Conservation (phyloP, 73 alveolate species). For the Paramecium bursaria region DNA sequence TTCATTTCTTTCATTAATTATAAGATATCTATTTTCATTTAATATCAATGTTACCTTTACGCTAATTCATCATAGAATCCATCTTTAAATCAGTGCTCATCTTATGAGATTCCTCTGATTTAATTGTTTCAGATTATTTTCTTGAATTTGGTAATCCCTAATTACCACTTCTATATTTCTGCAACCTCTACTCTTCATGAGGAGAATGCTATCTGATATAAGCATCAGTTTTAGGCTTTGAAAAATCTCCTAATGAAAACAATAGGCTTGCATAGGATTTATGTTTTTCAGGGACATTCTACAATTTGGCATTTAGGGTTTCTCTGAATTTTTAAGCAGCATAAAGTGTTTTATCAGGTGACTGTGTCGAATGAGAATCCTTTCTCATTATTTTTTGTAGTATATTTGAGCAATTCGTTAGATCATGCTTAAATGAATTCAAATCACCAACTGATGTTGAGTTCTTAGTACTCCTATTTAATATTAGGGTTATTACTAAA, state of each 20-base stretch:
- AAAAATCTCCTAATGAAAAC: slow-evolving; percentile 49
- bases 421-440: slow-evolving; percentile 24
- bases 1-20: slow-evolving; percentile 50
- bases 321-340: slow-evolving; percentile 46
- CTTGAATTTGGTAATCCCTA: slow-evolving; percentile 22
- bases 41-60: slow-evolving; percentile 43
- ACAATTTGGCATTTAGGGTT: slow-evolving; percentile 11
- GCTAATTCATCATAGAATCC: background rate
- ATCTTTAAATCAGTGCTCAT: slow-evolving; percentile 21
- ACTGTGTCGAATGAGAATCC: slow-evolving; percentile 46
- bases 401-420: slow-evolving; percentile 53
- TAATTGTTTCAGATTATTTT: slow-evolving; percentile 47
- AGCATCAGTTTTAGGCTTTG: slow-evolving; percentile 11
- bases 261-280: slow-evolving; percentile 43
- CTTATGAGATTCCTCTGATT: slow-evolving; percentile 61
- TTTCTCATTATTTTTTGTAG: slow-evolving; percentile 46
- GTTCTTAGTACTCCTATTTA: slow-evolving; percentile 46
- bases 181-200: background rate
- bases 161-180: too few relatives aligned
- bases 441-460: slow-evolving; percentile 59
- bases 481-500: slow-evolving; percentile 1
- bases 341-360: slow-evolving; percentile 45
- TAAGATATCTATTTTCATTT: slow-evolving; percentile 47
- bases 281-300: slow-evolving; percentile 50
- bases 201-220: slow-evolving; percentile 15